Evolutionary conservation across 192 early-diverging fungal genomes (phyloP), one percentile per base, ranked within the genome.

Genomic region (Entomortierella lignicola): DNA sequence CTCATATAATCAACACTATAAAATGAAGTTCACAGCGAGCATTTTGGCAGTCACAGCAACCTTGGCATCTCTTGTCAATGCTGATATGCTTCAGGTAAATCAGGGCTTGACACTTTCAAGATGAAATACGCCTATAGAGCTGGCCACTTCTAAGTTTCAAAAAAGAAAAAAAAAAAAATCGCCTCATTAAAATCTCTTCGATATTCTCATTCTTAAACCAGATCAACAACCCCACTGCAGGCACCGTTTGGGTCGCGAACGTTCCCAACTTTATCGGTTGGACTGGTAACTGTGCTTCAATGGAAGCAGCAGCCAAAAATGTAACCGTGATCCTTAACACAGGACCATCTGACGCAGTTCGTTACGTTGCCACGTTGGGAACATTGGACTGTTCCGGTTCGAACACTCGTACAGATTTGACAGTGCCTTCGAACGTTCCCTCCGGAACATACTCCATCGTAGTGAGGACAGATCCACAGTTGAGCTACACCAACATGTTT

Each of bases 401-500:
- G 0, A 79, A 53, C 41, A 79, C 75, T 21, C 75, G 75, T 27
- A 79, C 75, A 29, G 75, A 79, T 30, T 23, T 79, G 30, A 79
- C 75, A 0, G 75, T 79, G 8, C 75, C 75, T 15, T 17, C 70
- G 68, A 55, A 32, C 5, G 50, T 79, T 10, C 2, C 66, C 4
- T 60, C 75, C 2, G 75, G 75, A 27, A 70, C 75, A 0, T 79
- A 79, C 20, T 79, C 75, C 37, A 79, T 79, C 39, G 75, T 79
- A 0, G 75, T 79, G 23, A 62, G 75, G 21, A 79, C 75, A 13
- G 67, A 55, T 3, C 75, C 75, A 6, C 55, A 79, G 56, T 54
- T 79, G 56, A 68, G 65, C n/a, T 79, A 79, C 67, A 79, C 75
- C 25, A 79, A 79, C 57, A 79, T 79, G 68, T 79, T 79, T 41